phyloP scores from a whole-genome alignment of 768 basidiomycete genomes.

The Leccinum subtestaceum region DNA sequence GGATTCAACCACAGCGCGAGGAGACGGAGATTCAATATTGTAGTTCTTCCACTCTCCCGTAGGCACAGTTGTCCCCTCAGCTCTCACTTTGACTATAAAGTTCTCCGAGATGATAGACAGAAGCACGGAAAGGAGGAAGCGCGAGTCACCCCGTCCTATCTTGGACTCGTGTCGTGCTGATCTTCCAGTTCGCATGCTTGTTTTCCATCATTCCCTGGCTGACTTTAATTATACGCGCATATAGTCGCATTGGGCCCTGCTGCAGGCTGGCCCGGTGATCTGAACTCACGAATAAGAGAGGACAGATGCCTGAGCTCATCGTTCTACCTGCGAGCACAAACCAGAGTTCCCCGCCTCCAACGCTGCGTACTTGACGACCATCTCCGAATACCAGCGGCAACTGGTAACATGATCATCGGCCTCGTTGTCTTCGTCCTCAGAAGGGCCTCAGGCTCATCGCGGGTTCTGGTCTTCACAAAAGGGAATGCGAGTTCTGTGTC shows the following conservation, averaged over 20 bases:
- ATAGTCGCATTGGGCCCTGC: no score
- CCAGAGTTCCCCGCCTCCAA: constrained; percentile 37
- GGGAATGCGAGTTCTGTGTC: neutral
- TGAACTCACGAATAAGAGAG: no score
- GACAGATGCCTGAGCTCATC: no score
- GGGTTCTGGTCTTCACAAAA: no score
- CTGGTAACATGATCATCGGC: neutral
- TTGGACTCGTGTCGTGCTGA: constrained; percentile 8
- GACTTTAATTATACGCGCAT: no score
- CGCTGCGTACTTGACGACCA: constrained; percentile 39
- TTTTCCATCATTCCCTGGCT: no score
- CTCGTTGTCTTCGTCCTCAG: no score
- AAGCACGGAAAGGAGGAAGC: constrained; percentile 45
- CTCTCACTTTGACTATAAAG: no score
- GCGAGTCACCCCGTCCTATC: neutral
- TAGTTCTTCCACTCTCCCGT: no score
- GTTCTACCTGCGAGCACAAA: constrained; percentile 22
- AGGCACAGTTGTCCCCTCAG: no score
- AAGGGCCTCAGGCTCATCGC: neutral
- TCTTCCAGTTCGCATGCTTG: constrained; percentile 6
- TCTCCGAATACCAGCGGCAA: neutral
- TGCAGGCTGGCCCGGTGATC: no score
- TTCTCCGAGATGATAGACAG: constrained; percentile 4
- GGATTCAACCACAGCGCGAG: neutral
- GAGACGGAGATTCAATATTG: no score